phyloP scores from a whole-genome alignment of 1,284 basidiomycete genomes.

The Hortiboletus rubellus region DNA sequence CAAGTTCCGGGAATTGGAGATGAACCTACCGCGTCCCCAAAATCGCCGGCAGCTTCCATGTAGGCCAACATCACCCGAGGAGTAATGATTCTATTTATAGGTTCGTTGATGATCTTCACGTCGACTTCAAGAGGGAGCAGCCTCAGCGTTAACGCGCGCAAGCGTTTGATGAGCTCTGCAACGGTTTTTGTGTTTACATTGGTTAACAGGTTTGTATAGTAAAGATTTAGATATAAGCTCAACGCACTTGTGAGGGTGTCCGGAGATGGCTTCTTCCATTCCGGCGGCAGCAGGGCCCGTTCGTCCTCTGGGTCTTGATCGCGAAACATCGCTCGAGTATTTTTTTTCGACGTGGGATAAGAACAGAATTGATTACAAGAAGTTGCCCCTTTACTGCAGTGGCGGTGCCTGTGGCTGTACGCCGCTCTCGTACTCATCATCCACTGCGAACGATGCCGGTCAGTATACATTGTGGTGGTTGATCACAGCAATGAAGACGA shows the following conservation, averaged over 20 bases:
- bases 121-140: conserved; percentile 84
- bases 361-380: no score
- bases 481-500: not conserved
- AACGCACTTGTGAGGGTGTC: conserved; percentile 69
- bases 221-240: not conserved
- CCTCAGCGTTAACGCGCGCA: conserved; percentile 74
- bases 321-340: conserved; percentile 34
- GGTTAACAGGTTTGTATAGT: not conserved
- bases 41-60: conserved; percentile 69
- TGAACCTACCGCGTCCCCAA: conserved; percentile 69
- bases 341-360: not conserved
- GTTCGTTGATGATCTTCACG: conserved; percentile 54
- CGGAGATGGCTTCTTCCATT: conserved; percentile 58
- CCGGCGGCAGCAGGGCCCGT: conserved; percentile 45
- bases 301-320: conserved; percentile 45
- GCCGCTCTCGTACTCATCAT: not conserved
- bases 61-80: conserved; percentile 67
- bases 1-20: not conserved
- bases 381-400: not conserved
- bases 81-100: conserved; percentile 72
- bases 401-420: conserved; percentile 12
- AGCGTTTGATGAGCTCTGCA: conserved; percentile 75
- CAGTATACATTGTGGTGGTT: conserved; percentile 16
- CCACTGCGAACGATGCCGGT: conserved; percentile 27
- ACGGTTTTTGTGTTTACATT: not conserved